A percentile compares a stretch with the other conserved stretches of the same genome.
These are phyloP conservation scores for Teunomyces aglyptinius DNA, from an alignment of 805 yeast species.

Conservation along the genomic window DNA sequence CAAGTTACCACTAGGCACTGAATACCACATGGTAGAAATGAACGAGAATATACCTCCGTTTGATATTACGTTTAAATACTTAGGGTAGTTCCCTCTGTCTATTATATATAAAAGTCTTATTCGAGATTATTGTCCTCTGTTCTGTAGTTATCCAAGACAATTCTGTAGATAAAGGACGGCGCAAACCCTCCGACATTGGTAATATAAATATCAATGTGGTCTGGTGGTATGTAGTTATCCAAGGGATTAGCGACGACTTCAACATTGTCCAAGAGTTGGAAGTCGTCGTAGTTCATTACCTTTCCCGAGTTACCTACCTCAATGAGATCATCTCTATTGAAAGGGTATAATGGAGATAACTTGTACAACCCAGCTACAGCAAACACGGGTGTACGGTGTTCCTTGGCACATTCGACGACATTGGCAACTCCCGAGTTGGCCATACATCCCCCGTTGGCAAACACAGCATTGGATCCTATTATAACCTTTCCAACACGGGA, in stretches of 20 bases:
- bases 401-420: constrained; percentile 94
- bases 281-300: constrained; percentile 74
- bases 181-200: constrained; percentile 96
- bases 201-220: constrained; percentile 87
- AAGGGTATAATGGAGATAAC: constrained; percentile 89
- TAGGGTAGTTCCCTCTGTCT: neutral
- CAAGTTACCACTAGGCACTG: neutral
- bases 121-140: constrained; percentile 72
- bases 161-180: constrained; percentile 92
- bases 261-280: constrained; percentile 64
- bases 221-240: constrained; percentile 90
- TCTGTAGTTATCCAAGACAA: constrained; percentile 90
- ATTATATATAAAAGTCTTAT: constrained; percentile 14
- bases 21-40: neutral
- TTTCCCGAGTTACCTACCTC: constrained; percentile 95
- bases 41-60: neutral
- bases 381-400: constrained; percentile 93
- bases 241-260: constrained; percentile 80
- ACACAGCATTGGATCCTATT: constrained; percentile 87
- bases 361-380: constrained; percentile 94
- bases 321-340: constrained; percentile 75
- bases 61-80: neutral
- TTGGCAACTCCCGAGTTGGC: constrained; percentile 88
- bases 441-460: constrained; percentile 94
- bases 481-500: constrained; percentile 95